Evolutionary conservation across 2,329 filamentous ascomycete species (phyloP).

Genomic region (Monilinia aucupariae): DNA sequence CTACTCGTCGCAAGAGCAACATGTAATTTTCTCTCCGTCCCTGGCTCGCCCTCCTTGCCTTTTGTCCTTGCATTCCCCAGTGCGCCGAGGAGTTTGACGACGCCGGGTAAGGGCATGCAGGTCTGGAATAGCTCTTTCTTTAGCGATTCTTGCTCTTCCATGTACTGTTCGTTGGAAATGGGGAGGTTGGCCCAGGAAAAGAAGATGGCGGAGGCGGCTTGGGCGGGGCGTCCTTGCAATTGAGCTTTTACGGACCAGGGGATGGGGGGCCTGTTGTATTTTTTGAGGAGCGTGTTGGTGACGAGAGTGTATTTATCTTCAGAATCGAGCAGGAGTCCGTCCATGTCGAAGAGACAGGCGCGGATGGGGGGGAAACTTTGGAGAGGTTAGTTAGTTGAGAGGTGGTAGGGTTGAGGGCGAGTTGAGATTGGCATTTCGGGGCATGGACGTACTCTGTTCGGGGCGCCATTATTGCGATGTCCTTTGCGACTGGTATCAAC

Average conservation of each 20-base stretch:
- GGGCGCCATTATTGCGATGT: constrained; percentile 18
- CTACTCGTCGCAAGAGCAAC: constrained; percentile 77
- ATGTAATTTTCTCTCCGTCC: constrained; percentile 44
- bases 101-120: constrained; percentile 74
- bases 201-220: constrained; percentile 53
- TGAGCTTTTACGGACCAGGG: constrained; percentile 94
- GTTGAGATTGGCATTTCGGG: background rate
- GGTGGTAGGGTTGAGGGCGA: no score
- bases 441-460: constrained; percentile 23
- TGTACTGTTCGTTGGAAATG: constrained; percentile 64
- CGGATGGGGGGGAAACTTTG: constrained; percentile 71
- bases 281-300: constrained; percentile 74
- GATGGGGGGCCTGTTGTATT: constrained; percentile 67
- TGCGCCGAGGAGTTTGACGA: constrained; percentile 59
- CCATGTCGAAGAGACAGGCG: constrained; percentile 98
- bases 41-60: constrained; percentile 23
- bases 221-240: constrained; percentile 42
- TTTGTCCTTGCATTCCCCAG: constrained; percentile 38
- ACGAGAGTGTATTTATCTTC: constrained; percentile 87
- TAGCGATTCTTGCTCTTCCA: constrained; percentile 51
- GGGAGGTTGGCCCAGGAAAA: constrained; percentile 82
- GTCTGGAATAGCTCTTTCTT: constrained; percentile 69
- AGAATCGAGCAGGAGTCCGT: constrained; percentile 88
- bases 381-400: background rate
- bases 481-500: background rate